These are phyloP conservation scores for Ustilago vetiveriae DNA, from an alignment of 1,284 basidiomycete genomes.

Conservation along the genomic window DNA sequence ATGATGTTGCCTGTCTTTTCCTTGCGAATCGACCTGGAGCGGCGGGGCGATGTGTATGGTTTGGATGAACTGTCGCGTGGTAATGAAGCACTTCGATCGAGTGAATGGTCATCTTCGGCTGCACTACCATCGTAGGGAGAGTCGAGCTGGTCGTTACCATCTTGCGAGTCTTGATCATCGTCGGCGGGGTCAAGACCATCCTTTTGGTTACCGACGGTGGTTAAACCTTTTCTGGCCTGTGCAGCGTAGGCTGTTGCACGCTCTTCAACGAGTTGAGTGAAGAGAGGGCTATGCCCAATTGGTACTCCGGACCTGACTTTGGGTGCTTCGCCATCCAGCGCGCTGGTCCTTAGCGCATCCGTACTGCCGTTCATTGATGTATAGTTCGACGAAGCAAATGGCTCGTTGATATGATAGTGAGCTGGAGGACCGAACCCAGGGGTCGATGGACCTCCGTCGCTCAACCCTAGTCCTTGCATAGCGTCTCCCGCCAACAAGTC, in stretches of 20 bases:
- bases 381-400: slow-evolving; percentile 23
- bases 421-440: slow-evolving; percentile 44
- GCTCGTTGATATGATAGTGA: slow-evolving; percentile 27
- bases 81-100: background rate
- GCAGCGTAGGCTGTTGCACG: slow-evolving; percentile 28
- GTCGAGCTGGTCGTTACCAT: slow-evolving; percentile 26
- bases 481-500: slow-evolving; percentile 9
- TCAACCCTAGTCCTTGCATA: slow-evolving; percentile 5
- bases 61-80: background rate
- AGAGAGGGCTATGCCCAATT: slow-evolving; percentile 21
- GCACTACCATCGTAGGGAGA: slow-evolving; percentile 20
- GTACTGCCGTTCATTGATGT: slow-evolving; percentile 31
- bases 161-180: slow-evolving; percentile 50
- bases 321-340: slow-evolving; percentile 1
- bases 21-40: background rate
- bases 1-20: slow-evolving; percentile 73
- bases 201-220: slow-evolving; percentile 50
- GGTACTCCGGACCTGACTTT: background rate
- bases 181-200: slow-evolving; percentile 56
- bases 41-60: background rate
- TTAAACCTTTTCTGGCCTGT: slow-evolving; percentile 27
- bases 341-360: slow-evolving; percentile 7
- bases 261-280: slow-evolving; percentile 33
- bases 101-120: slow-evolving; percentile 11
- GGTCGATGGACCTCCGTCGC: slow-evolving; percentile 21